A percentile compares a stretch with the other conserved stretches of the same genome.
phyloP scores from a whole-genome alignment of 805 yeast genomes.

The Priceomyces haplophilus region DNA sequence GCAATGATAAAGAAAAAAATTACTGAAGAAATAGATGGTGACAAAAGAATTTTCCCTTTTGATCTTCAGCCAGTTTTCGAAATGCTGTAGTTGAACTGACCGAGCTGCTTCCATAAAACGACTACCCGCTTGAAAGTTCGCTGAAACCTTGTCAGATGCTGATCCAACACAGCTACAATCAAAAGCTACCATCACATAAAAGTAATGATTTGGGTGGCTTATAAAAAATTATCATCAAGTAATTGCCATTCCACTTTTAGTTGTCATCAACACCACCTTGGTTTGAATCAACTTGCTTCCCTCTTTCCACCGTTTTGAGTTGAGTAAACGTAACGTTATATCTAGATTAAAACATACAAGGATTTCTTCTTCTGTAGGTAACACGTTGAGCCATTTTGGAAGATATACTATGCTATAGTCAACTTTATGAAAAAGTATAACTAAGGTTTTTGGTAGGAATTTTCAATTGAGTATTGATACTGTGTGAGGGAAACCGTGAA shows the following conservation, averaged over 20 bases:
- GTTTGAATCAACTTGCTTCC: neutral
- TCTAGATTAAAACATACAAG: conserved; percentile 40
- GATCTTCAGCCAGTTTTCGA: too few species aligned
- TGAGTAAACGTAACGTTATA: neutral
- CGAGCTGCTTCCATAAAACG: too few species aligned
- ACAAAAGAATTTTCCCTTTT: too few species aligned
- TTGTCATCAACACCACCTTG: neutral
- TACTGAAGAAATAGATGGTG: too few species aligned
- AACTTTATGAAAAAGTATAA: conserved; percentile 3
- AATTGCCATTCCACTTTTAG: neutral
- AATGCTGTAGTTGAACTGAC: too few species aligned
- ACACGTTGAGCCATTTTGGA: conserved; percentile 96
- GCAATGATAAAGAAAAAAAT: too few species aligned
- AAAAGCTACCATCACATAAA: too few species aligned
- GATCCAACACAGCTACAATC: too few species aligned
- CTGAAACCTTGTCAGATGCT: too few species aligned
- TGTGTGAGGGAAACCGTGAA: conserved; percentile 2
- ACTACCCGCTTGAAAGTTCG: too few species aligned
- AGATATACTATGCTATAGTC: conserved; percentile 8
- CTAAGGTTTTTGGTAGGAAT: neutral
- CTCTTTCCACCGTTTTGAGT: neutral
- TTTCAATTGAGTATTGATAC: neutral
- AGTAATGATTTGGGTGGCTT: too few species aligned
- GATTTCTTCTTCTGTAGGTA: conserved; percentile 98
- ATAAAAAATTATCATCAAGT: too few species aligned